A percentile compares a stretch with the other conserved stretches of the same genome.
Evolutionary conservation across 208 protist genomes (phyloP).

Genomic region (Herpetomonas tarakana): DNA sequence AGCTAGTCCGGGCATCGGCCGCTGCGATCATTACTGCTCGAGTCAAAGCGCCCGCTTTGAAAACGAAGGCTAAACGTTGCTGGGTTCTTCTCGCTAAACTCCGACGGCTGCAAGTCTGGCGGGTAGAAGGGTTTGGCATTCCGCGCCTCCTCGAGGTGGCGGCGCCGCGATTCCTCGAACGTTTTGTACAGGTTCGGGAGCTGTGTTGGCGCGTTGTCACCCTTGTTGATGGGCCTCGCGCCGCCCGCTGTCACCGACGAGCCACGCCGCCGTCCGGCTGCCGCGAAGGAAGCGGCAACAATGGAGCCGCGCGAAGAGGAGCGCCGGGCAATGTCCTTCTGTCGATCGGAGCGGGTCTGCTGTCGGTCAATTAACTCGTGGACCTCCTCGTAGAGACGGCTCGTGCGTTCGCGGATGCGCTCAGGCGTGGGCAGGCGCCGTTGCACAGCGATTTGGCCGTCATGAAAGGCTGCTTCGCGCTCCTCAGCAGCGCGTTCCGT

Average conservation of each 20-base stretch:
- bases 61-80: conserved; percentile 70
- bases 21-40: no score
- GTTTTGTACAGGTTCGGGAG: conserved; percentile 55
- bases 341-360: conserved; percentile 34
- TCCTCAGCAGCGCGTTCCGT: no score
- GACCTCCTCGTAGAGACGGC: conserved; percentile 54
- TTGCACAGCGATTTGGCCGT: conserved; percentile 5
- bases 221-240: not conserved
- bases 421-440: conserved; percentile 44
- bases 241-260: no score
- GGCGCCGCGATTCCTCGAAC: conserved; percentile 65
- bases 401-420: conserved; percentile 46
- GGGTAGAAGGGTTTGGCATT: conserved; percentile 44
- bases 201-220: not conserved
- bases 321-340: conserved; percentile 39
- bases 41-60: no score
- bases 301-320: conserved; percentile 11
- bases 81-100: conserved; percentile 42
- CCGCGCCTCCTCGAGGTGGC: conserved; percentile 51
- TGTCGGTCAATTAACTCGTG: conserved; percentile 58
- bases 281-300: no score
- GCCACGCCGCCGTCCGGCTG: no score
- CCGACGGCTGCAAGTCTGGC: conserved; percentile 16
- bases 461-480: not conserved
- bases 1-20: no score